phyloP scores from a whole-genome alignment of 441 rosid genomes.

The Populus tomentosa region DNA sequence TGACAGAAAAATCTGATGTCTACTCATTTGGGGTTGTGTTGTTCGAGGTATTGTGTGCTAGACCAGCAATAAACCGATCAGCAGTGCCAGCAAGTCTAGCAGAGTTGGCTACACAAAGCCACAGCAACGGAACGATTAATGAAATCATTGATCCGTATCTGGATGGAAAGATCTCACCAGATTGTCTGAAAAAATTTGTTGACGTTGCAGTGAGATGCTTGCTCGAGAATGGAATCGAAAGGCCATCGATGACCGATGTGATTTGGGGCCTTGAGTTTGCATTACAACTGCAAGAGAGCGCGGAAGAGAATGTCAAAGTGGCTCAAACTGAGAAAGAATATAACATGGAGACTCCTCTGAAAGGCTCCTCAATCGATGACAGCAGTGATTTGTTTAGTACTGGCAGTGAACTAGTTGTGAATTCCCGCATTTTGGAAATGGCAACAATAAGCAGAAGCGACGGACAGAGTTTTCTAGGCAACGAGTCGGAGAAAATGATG shows the following conservation, averaged over 20 bases:
- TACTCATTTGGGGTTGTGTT: conserved; percentile 42
- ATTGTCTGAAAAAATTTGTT: conserved; percentile 19
- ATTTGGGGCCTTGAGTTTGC: conserved; percentile 25
- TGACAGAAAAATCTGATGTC: neutral
- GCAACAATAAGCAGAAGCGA: too few species aligned
- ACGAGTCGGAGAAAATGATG: neutral
- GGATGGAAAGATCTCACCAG: conserved; percentile 25
- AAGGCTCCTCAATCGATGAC: neutral
- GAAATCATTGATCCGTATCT: conserved; percentile 25
- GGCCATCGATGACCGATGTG: conserved; percentile 32
- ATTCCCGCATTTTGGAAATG: neutral
- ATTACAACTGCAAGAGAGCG: conserved; percentile 22
- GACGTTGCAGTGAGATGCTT: conserved; percentile 30
- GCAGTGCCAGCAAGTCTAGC: conserved; percentile 26
- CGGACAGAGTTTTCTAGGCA: too few species aligned
- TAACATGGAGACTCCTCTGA: neutral
- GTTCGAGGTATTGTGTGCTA: conserved; percentile 35
- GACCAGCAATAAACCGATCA: conserved; percentile 17
- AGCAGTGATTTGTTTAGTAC: neutral
- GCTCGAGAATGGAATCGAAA: conserved; percentile 17
- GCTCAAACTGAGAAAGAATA: neutral
- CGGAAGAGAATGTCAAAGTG: conserved; percentile 1
- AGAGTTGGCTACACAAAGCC: conserved; percentile 25
- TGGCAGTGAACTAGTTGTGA: neutral
- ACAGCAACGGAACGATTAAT: conserved; percentile 19